Percentiles rank a stretch among this genome's conserved stretches.
Evolutionary conservation across 1,284 basidiomycete species (phyloP).

Genomic region (Trichosporon faecale): DNA sequence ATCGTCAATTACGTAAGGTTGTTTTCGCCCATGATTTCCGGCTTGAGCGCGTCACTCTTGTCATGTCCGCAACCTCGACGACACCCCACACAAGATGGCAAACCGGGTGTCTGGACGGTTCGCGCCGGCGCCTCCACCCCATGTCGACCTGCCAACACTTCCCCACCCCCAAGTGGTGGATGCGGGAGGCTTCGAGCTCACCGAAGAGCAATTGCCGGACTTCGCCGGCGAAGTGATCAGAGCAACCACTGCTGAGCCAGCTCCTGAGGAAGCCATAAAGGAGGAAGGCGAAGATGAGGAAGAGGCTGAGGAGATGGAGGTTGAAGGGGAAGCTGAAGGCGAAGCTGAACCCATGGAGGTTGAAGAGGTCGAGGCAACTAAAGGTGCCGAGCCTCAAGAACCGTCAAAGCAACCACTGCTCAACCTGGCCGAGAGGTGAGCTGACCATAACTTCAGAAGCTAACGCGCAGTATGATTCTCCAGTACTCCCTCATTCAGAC

Average conservation of each 20-base stretch:
- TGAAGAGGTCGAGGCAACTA: slow-evolving; percentile 22
- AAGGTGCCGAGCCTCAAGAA: slow-evolving; percentile 11
- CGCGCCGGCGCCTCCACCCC: slow-evolving; percentile 21
- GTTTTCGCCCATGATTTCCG: slow-evolving; percentile 1
- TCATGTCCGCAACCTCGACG: slow-evolving; percentile 6
- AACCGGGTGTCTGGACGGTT: slow-evolving; percentile 20
- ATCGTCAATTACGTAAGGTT: not conserved
- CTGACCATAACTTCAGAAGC: not conserved
- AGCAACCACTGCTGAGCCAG: not conserved
- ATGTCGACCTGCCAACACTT: slow-evolving; percentile 33
- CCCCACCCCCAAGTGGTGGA: slow-evolving; percentile 38
- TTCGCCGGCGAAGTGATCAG: slow-evolving; percentile 31
- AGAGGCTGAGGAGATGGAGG: not conserved
- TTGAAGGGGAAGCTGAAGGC: slow-evolving; percentile 1
- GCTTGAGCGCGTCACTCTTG: not conserved
- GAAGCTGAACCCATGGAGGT: slow-evolving; percentile 14
- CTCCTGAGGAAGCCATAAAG: slow-evolving; percentile 13
- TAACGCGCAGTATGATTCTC: slow-evolving; percentile 34
- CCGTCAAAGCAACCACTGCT: slow-evolving; percentile 31
- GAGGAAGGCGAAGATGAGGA: slow-evolving; percentile 15
- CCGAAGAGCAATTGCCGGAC: slow-evolving; percentile 42
- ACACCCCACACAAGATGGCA: slow-evolving; percentile 15
- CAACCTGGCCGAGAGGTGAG: slow-evolving; percentile 40
- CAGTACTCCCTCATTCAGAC: slow-evolving; percentile 43
- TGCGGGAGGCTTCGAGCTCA: slow-evolving; percentile 38